Evolutionary conservation across 345 rosid species (phyloP).

Genomic region (Lepidium didymum): DNA sequence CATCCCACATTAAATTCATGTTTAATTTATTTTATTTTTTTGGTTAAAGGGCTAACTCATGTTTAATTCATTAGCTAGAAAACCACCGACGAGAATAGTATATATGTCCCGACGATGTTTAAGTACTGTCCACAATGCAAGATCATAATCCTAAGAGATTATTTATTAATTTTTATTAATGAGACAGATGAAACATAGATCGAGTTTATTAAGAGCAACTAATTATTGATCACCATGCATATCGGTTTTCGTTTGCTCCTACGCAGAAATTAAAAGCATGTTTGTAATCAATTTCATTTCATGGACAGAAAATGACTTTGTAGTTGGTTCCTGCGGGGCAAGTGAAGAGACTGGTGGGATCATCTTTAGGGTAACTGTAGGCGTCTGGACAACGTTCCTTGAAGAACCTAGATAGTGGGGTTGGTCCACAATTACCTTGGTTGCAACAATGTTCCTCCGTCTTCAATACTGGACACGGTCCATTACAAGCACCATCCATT

Average conservation of each 20-base stretch:
- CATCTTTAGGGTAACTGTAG: slow-evolving; percentile 55
- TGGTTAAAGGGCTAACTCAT: not conserved
- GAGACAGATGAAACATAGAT: no score
- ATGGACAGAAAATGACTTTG: slow-evolving; percentile 27
- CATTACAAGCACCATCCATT: slow-evolving; percentile 40
- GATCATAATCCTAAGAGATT: not conserved
- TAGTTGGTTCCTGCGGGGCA: slow-evolving; percentile 20
- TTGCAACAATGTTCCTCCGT: slow-evolving; percentile 42
- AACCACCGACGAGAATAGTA: not conserved
- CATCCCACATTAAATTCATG: no score
- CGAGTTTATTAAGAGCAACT: slow-evolving; percentile 6
- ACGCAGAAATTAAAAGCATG: not conserved
- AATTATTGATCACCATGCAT: not conserved
- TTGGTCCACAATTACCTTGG: slow-evolving; percentile 38
- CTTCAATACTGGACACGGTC: slow-evolving; percentile 34
- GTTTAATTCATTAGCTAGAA: not conserved
- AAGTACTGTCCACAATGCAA: not conserved
- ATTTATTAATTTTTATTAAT: not conserved
- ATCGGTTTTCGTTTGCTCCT: not conserved
- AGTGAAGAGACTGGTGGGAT: slow-evolving; percentile 27
- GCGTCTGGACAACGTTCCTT: slow-evolving; percentile 49
- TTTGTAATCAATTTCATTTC: not conserved
- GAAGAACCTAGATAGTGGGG: slow-evolving; percentile 36
- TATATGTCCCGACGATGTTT: not conserved
- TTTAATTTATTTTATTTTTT: no score